phyloP scores from a whole-genome alignment of 2,329 filamentous ascomycete species.

The Clarireedia homoeocarpa region DNA sequence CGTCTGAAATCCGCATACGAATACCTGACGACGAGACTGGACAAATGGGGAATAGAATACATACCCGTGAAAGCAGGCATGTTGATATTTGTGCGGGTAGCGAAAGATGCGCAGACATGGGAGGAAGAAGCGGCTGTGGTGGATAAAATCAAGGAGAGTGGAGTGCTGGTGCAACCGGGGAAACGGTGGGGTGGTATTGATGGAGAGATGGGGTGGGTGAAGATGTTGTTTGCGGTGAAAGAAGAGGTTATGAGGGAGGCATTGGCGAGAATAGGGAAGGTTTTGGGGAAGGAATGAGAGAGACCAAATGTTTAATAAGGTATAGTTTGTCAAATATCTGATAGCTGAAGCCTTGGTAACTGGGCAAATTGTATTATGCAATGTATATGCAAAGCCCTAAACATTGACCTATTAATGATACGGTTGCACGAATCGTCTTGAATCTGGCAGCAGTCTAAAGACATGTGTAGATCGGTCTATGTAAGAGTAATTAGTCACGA shows the following conservation, averaged over 20 bases:
- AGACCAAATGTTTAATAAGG: no score
- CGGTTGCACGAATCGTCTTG: no score
- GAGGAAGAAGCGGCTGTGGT: background rate
- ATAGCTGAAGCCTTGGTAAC: no score
- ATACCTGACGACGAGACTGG: background rate
- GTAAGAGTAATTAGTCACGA: no score
- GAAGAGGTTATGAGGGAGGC: background rate
- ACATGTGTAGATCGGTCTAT: no score
- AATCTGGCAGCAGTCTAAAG: no score
- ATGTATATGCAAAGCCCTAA: no score
- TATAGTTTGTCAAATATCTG: no score
- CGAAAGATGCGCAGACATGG: background rate
- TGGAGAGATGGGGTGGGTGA: background rate
- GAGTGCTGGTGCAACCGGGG: background rate
- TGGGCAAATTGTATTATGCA: no score
- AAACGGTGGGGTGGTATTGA: background rate
- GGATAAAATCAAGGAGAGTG: background rate
- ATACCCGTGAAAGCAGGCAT: background rate
- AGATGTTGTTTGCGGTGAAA: background rate
- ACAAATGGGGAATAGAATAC: background rate
- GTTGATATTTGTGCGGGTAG: background rate
- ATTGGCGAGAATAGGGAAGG: background rate
- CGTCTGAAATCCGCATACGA: background rate
- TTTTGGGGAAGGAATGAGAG: background rate
- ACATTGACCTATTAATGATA: no score